phyloP scores from a whole-genome alignment of 257 asterid genomes.

The Rauvolfia tetraphylla region DNA sequence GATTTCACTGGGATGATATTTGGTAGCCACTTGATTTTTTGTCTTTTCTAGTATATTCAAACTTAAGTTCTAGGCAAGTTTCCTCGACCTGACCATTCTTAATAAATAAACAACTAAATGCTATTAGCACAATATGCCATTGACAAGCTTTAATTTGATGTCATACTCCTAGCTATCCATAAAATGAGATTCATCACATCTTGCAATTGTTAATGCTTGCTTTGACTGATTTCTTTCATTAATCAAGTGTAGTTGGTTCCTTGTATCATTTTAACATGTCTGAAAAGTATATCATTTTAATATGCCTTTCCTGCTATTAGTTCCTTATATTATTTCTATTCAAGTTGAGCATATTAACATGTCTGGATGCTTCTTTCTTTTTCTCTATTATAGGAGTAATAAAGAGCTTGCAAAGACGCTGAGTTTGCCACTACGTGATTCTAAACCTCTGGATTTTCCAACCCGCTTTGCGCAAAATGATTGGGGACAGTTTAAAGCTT shows the following conservation, averaged over 20 bases:
- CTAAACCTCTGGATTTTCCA: conserved; percentile 24
- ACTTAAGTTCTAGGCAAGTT: no score
- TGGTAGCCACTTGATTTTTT: background rate
- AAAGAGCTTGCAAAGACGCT: conserved; percentile 16
- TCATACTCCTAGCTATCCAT: no score
- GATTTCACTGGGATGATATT: background rate
- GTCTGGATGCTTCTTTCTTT: no score
- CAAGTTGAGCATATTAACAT: background rate
- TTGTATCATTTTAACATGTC: no score
- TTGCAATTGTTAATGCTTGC: background rate
- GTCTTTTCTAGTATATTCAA: no score
- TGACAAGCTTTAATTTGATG: no score
- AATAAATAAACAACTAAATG: no score
- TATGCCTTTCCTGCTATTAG: no score
- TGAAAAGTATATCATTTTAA: no score
- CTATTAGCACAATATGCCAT: no score
- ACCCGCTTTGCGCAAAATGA: conserved; percentile 6
- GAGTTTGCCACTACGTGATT: conserved; percentile 12
- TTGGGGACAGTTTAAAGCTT: conserved; percentile 18
- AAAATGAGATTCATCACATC: background rate
- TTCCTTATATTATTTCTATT: background rate
- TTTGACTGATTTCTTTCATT: background rate
- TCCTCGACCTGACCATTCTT: no score
- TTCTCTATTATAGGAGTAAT: conserved; percentile 15
- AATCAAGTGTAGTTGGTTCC: no score